A percentile compares a stretch with the other conserved stretches of the same genome.
These are phyloP conservation scores for Flammula alnicola DNA, from an alignment of 1,284 basidiomycete species.

Conservation along the genomic window DNA sequence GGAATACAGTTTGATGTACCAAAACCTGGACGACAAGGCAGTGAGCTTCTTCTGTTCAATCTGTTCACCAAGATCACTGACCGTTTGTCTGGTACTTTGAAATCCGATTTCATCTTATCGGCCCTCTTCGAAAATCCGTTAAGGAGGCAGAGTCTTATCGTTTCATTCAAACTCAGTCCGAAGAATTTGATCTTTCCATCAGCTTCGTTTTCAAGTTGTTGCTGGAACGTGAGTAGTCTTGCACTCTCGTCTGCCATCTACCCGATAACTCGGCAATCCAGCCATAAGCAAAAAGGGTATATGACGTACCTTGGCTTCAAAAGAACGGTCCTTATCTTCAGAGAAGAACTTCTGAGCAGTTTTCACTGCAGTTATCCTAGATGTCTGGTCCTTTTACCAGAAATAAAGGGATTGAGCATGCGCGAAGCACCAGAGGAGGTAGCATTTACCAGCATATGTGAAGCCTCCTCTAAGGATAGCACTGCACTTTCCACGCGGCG, in stretches of 20 bases:
- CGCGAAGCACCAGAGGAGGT: neutral
- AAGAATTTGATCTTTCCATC: conserved; percentile 79
- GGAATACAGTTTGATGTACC: conserved; percentile 89
- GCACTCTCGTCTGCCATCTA: conserved; percentile 91
- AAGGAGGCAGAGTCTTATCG: conserved; percentile 75
- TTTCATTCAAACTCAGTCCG: conserved; percentile 83
- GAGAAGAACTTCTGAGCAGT: conserved; percentile 91
- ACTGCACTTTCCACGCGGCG: conserved; percentile 90
- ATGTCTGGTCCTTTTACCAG: conserved; percentile 62
- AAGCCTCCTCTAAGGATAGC: conserved; percentile 84
- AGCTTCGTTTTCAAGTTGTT: conserved; percentile 86
- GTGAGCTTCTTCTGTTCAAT: too few relatives aligned
- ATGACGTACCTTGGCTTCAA: conserved; percentile 83
- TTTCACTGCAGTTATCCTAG: conserved; percentile 76
- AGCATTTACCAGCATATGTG: conserved; percentile 55
- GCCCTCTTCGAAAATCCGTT: conserved; percentile 85
- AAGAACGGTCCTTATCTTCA: conserved; percentile 89
- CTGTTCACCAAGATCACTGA: too few relatives aligned
- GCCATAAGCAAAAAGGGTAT: conserved; percentile 2
- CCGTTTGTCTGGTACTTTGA: conserved; percentile 92
- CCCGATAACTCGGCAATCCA: neutral
- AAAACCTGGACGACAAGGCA: conserved; percentile 66
- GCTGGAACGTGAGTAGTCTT: conserved; percentile 79
- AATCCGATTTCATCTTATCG: conserved; percentile 85
- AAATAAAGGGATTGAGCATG: neutral